Conservation (phyloP, 1,284 basidiomycete genomes). For the Phellopilus nigrolimitatus region DNA sequence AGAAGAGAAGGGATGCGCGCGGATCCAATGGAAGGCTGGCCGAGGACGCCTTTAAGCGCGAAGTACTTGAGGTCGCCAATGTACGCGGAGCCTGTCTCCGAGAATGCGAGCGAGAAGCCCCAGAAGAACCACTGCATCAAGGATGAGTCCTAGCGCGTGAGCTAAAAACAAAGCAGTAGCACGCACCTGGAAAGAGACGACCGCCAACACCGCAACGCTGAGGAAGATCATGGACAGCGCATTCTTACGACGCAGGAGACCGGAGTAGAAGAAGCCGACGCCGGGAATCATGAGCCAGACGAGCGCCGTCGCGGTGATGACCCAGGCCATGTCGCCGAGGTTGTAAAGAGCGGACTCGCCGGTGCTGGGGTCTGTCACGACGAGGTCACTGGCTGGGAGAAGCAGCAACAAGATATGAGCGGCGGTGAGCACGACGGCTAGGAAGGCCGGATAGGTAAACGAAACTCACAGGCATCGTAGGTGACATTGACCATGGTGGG, state of each 20-base stretch:
- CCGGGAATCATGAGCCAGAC: conserved; percentile 95
- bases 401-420: not conserved
- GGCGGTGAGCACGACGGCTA: not conserved
- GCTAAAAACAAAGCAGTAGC: not conserved
- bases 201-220: conserved; percentile 70
- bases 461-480: conserved; percentile 34
- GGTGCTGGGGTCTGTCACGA: conserved; percentile 33
- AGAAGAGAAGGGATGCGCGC: conserved; percentile 74
- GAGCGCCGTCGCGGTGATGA: conserved; percentile 61
- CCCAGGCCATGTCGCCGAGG: conserved; percentile 80
- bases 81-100: conserved; percentile 51
- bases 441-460: no score
- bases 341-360: conserved; percentile 49
- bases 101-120: conserved; percentile 70
- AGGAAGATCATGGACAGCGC: conserved; percentile 91
- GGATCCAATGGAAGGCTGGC: conserved; percentile 71
- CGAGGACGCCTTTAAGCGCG: conserved; percentile 77
- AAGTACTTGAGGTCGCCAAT: conserved; percentile 79
- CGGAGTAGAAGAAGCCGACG: conserved; percentile 89
- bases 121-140: conserved; percentile 63
- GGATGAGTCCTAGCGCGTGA: not conserved
- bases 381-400: conserved; percentile 36
- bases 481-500: conserved; percentile 35
- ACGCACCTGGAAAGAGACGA: conserved; percentile 70
- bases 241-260: conserved; percentile 80